Percentiles rank a stretch among this genome's conserved stretches.
Evolutionary conservation across 177 flowering plant species (phyloP).

Genomic region (Tripterygium wilfordii): DNA sequence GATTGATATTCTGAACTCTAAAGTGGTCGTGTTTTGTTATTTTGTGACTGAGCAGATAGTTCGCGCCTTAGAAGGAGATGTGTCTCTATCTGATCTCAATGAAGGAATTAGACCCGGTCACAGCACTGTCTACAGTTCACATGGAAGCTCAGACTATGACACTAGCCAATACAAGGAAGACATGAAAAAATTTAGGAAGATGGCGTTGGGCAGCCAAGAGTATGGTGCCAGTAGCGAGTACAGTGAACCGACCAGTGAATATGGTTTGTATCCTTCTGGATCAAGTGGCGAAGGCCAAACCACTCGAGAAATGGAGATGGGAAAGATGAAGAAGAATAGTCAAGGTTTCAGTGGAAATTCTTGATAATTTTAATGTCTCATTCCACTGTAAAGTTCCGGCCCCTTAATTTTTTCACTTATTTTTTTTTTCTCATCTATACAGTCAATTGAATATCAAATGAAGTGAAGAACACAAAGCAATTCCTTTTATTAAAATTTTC

Average conservation of each 20-base stretch:
- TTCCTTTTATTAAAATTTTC: too few relatives aligned
- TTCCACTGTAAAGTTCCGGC: constrained; percentile 8
- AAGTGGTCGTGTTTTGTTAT: not conserved
- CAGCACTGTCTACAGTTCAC: constrained; percentile 51
- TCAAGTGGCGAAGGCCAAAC: constrained; percentile 86
- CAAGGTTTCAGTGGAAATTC: constrained; percentile 45
- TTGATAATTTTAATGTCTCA: constrained; percentile 10
- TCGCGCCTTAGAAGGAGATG: constrained; percentile 85
- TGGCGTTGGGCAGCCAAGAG: constrained; percentile 70
- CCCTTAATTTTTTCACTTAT: too few relatives aligned
- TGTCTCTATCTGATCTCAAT: constrained; percentile 67
- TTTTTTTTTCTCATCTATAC: not conserved
- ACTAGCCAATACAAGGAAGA: constrained; percentile 76
- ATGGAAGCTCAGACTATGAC: constrained; percentile 77
- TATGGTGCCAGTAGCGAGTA: constrained; percentile 69
- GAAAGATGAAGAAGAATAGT: constrained; percentile 40
- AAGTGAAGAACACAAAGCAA: constrained; percentile 13
- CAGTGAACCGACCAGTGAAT: constrained; percentile 77
- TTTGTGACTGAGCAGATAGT: constrained; percentile 52
- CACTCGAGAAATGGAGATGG: constrained; percentile 78
- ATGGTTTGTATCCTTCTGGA: constrained; percentile 78
- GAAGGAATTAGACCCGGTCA: constrained; percentile 90
- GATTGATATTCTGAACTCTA: not conserved
- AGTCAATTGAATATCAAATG: not conserved
- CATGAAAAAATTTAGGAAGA: constrained; percentile 69